Evolutionary conservation across 1,139 yeast species (phyloP), one percentile per base, ranked within the genome.

Genomic region (Scheffersomyces cryptocercus): DNA sequence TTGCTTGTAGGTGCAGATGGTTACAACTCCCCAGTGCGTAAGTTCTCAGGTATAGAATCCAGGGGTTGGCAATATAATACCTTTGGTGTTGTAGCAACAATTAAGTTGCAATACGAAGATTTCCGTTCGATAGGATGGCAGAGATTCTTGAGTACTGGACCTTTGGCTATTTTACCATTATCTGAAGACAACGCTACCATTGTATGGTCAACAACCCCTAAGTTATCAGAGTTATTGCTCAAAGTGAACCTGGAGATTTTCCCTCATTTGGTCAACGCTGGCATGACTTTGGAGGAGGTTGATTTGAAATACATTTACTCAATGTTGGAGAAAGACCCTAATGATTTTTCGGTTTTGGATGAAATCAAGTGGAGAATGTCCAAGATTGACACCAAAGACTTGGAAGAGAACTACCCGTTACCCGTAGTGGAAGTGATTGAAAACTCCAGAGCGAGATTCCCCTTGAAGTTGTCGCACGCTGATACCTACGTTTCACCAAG

Each of bases 1-100:
- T 71, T 93, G 20, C 72, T 93, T 31, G 82, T 91, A 11, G 99
- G 99, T 8, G 96, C 97, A 15, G 99, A 93, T 62, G 99, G 99
- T 0, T 89, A 84, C 61, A 89, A 91, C 64, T 90, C 98, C 0
- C 97, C 97, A 0, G 99, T 88, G 3, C 77, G 98, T 37, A 75
- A 79, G 50, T 91, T 79, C 59, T 86, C 97, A 0, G 82, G 81
- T 2, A 89, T 95, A 44, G 84, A 84, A 58, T 82, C 95, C 5
- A 76, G 96, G 39, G 99, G 99, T 6, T 95, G 99, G 99, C 81
- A 79, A 45, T 93, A 93, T 64, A 75, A 85, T 53, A 78, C 90
- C 39, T 88, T 84, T 67, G 99, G 98, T 1, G 85, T 90, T 12
- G 99, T 93, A 2, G 97, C 95, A 0, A 87, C 96, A 1, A 66